phyloP scores from a whole-genome alignment of 345 rosid genomes.

The Durio zibethinus region DNA sequence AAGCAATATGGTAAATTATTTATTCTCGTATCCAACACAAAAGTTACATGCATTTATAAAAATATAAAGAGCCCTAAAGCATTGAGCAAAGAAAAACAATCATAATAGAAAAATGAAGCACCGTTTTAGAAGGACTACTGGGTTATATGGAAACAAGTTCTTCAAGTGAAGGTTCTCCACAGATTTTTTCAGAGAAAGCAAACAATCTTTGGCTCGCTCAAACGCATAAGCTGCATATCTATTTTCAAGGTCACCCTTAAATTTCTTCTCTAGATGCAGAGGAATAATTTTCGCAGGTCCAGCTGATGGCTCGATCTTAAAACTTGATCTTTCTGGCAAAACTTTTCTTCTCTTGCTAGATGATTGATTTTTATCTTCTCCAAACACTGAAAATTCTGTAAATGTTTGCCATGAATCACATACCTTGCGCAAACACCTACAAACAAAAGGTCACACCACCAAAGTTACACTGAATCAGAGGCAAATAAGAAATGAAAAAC shows the following conservation, averaged over 20 bases:
- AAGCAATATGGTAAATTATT: background rate
- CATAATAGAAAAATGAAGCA: conserved; percentile 24
- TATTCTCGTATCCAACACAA: background rate
- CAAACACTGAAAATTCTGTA: conserved; percentile 34
- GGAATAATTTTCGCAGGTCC: background rate
- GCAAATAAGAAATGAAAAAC: background rate
- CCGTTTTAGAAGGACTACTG: conserved; percentile 76
- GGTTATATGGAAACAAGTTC: conserved; percentile 76
- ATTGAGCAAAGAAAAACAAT: background rate
- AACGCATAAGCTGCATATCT: conserved; percentile 29
- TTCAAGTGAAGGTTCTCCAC: conserved; percentile 60
- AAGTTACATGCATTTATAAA: background rate
- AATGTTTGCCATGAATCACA: conserved; percentile 60
- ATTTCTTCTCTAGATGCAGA: conserved; percentile 19
- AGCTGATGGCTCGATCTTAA: conserved; percentile 18
- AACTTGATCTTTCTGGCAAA: conserved; percentile 21
- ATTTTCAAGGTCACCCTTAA: conserved; percentile 13
- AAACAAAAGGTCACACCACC: conserved; percentile 1
- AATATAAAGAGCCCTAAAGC: background rate
- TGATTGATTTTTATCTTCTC: conserved; percentile 24
- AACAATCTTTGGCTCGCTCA: conserved; percentile 58
- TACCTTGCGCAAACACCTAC: conserved; percentile 58
- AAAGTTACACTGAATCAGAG: background rate
- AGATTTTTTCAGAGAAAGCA: conserved; percentile 68
- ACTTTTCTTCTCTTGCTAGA: conserved; percentile 53